Conservation (phyloP, 352 stramenopile genomes). For the Pythium brassicae region DNA sequence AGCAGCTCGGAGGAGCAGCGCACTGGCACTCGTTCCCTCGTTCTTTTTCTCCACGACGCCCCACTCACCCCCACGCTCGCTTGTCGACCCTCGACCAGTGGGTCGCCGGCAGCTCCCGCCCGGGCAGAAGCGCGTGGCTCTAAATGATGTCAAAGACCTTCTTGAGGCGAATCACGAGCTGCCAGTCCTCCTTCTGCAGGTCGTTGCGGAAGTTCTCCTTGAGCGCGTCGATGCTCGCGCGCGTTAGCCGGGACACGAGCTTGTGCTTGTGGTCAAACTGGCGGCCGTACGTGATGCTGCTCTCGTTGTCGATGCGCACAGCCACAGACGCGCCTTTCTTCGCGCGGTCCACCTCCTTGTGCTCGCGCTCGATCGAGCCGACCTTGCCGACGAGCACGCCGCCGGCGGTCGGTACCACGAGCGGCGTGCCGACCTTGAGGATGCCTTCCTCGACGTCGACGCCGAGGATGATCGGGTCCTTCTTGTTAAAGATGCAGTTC, state of each 20-base stretch:
- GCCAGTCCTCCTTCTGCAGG: constrained; percentile 97
- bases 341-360: constrained; percentile 93
- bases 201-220: constrained; percentile 99
- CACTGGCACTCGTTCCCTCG: no score
- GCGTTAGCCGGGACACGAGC: constrained; percentile 82
- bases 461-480: constrained; percentile 99
- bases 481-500: constrained; percentile 99
- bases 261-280: constrained; percentile 95
- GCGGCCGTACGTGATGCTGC: constrained; percentile 95
- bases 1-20: no score
- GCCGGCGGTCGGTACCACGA: constrained; percentile 80
- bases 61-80: no score
- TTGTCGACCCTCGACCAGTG: no score
- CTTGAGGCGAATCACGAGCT: constrained; percentile 98
- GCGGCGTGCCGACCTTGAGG: constrained; percentile 96
- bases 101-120: no score
- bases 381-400: constrained; percentile 93
- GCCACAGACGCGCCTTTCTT: constrained; percentile 93
- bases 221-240: constrained; percentile 96
- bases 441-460: constrained; percentile 97
- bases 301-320: constrained; percentile 97
- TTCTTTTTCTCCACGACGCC: no score
- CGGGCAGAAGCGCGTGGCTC: no score
- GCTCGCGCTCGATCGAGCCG: constrained; percentile 95
- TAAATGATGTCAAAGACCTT: constrained; percentile 98